Conservation (phyloP, 1,284 basidiomycete species). For the Fomitopsis betulina region DNA sequence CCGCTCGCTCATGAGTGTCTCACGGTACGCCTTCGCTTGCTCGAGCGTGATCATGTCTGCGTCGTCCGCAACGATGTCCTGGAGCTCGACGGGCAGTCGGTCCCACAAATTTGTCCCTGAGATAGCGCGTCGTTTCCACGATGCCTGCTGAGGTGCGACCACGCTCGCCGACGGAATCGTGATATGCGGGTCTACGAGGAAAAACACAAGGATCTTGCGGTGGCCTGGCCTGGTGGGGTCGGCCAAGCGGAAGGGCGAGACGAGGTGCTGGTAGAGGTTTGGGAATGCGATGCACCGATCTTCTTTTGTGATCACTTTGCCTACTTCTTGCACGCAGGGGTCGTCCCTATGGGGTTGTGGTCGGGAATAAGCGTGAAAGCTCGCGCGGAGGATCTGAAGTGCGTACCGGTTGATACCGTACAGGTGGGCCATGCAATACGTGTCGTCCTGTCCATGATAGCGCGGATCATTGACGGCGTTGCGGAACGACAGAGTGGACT, state of each 20-base stretch:
- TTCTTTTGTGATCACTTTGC: conserved; percentile 17
- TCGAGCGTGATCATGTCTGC: conserved; percentile 7
- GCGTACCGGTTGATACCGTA: conserved; percentile 7
- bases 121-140: conserved; percentile 20
- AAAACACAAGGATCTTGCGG: conserved; percentile 30
- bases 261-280: conserved; percentile 32
- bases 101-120: conserved; percentile 16
- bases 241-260: conserved; percentile 25
- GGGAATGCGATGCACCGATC: conserved; percentile 26
- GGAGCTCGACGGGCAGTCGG: conserved; percentile 8
- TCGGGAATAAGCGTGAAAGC: neutral
- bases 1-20: conserved; percentile 13
- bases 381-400: neutral
- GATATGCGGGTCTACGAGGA: conserved; percentile 27
- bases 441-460: conserved; percentile 4
- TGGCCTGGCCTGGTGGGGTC: conserved; percentile 26
- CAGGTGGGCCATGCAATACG: conserved; percentile 3
- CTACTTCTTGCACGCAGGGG: conserved; percentile 9
- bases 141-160: neutral
- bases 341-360: conserved; percentile 7
- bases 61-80: conserved; percentile 7
- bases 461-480: conserved; percentile 2
- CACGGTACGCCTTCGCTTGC: conserved; percentile 10
- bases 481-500: conserved; percentile 14
- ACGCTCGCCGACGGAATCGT: conserved; percentile 2